Percentiles rank a stretch among this genome's conserved stretches.
Evolutionary conservation across 345 rosid genomes (phyloP).

Genomic region (Jatropha curcas): DNA sequence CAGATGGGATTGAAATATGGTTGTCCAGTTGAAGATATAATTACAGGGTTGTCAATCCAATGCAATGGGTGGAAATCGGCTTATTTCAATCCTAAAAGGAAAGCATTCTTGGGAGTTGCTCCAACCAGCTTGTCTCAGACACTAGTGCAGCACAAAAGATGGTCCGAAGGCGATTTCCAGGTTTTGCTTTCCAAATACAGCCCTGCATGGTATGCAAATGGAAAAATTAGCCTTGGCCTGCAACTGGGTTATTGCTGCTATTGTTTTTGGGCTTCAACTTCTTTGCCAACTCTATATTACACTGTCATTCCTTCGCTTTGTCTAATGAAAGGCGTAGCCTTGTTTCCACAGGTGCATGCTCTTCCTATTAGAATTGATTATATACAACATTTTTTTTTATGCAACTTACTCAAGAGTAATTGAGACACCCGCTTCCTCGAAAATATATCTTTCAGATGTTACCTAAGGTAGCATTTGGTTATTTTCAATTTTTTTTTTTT

Average conservation of each 20-base stretch:
- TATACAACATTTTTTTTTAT: too few relatives aligned
- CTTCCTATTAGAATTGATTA: not conserved
- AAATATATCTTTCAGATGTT: too few relatives aligned
- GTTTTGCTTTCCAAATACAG: slow-evolving; percentile 58
- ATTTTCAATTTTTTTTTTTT: too few relatives aligned
- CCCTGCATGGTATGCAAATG: slow-evolving; percentile 55
- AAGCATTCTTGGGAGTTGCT: slow-evolving; percentile 66
- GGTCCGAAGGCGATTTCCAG: slow-evolving; percentile 81
- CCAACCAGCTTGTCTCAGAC: slow-evolving; percentile 58
- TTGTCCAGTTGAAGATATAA: slow-evolving; percentile 73
- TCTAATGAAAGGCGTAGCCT: slow-evolving; percentile 56
- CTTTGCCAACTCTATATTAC: slow-evolving; percentile 53
- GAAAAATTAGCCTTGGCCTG: slow-evolving; percentile 54
- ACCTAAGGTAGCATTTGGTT: too few relatives aligned
- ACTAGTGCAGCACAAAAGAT: slow-evolving; percentile 74
- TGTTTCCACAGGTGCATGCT: slow-evolving; percentile 65
- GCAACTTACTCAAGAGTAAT: not conserved
- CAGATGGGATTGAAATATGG: slow-evolving; percentile 83
- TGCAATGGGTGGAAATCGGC: slow-evolving; percentile 80
- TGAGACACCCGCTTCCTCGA: too few relatives aligned
- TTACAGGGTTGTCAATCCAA: slow-evolving; percentile 78
- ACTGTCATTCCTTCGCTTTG: slow-evolving; percentile 57
- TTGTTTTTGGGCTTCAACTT: slow-evolving; percentile 61
- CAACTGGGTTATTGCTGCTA: slow-evolving; percentile 49
- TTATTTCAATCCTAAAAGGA: slow-evolving; percentile 52